phyloP scores from a whole-genome alignment of 176 grass and related monocot species.

The Rhynchospora pubera region DNA sequence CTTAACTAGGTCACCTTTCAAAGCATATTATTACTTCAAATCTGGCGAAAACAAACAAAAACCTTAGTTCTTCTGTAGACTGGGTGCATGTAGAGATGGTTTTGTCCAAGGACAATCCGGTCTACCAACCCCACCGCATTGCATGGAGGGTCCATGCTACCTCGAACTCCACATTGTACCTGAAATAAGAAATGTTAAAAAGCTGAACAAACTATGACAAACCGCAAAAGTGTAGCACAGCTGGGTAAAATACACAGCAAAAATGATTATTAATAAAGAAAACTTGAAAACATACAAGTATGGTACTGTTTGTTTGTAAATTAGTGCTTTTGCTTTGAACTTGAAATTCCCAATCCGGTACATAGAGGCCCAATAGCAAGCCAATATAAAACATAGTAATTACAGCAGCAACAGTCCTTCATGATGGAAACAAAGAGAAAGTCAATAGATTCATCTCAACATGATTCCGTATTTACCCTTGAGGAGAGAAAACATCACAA shows the following conservation, averaged over 20 bases:
- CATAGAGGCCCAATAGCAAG: slow-evolving; percentile 72
- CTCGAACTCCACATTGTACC: slow-evolving; percentile 70
- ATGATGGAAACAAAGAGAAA: slow-evolving; percentile 9
- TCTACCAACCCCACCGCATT: slow-evolving; percentile 82
- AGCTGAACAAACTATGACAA: not conserved
- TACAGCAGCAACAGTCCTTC: slow-evolving; percentile 59
- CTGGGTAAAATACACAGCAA: not conserved
- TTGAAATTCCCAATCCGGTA: slow-evolving; percentile 79
- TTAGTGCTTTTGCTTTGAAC: slow-evolving; percentile 43
- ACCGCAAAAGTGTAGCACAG: not conserved
- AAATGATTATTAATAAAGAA: not conserved
- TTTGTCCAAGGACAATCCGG: slow-evolving; percentile 70
- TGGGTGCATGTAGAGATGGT: slow-evolving; percentile 74
- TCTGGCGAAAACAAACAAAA: slow-evolving; percentile 3
- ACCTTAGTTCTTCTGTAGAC: slow-evolving; percentile 98
- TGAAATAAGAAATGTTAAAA: slow-evolving; percentile 21
- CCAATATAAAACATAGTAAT: slow-evolving; percentile 54
- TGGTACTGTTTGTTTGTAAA: slow-evolving; percentile 15
- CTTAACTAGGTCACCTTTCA: not conserved
- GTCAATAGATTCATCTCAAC: not conserved
- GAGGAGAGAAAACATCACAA: not conserved
- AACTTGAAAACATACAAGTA: slow-evolving; percentile 32
- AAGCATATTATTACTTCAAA: not conserved
- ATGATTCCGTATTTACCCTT: not conserved
- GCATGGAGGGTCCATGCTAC: slow-evolving; percentile 84